Base-by-base conservation (phyloP, 441 rosid genomes). In the Corymbia calophylla region DNA sequence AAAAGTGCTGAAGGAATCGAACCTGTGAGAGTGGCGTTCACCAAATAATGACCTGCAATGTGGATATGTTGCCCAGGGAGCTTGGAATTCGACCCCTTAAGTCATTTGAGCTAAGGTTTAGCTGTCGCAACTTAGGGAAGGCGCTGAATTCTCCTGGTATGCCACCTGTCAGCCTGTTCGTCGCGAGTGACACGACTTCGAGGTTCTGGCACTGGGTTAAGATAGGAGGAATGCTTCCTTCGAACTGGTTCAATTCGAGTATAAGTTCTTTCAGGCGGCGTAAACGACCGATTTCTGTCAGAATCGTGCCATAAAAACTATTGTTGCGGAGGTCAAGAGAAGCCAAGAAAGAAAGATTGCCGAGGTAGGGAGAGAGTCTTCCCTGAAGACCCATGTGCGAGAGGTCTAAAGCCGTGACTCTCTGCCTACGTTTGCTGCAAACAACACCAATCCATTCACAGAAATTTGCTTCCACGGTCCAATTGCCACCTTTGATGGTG, bases 191-290 rank as follows among this genome's bases (percentile, higher is more conserved):
- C 14, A 32, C 9, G 14, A 9, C 80, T 70, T 16, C 8, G 2
- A 66, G 73, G 8, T 62, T 62, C 6, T 13, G 68, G 68, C 68
- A 62, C 5, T 0, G 31, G 68, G 68, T 32, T 62, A 62, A 62
- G 68, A 12, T 4, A n/a, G 73, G 73, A 64, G 39, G 73, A 64
- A 64, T 64, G 9, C 15, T 64, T 64, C 73, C 73, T 64, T n/a
- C 73, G 1, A 64, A n/a, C 3, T 4, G 39, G 73, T 64, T 64
- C 11, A 0, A 1, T 0, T 64, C 11, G 8, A 64, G 73, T 2
- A 15, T 2, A 1, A n/a, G 73, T n/a, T 64, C 2, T 9, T 64
- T 64, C 3, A n/a, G 35, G 9, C 5, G 73, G 11, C 5, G 53
- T 13, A 84, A 84, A 35, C 4, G 51, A 47, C 35, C 1, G 4